Percentiles rank a stretch among this genome's conserved stretches.
These are phyloP conservation scores for Aspergillus viridinutans DNA, from an alignment of 2,329 filamentous ascomycete genomes.

Conservation along the genomic window DNA sequence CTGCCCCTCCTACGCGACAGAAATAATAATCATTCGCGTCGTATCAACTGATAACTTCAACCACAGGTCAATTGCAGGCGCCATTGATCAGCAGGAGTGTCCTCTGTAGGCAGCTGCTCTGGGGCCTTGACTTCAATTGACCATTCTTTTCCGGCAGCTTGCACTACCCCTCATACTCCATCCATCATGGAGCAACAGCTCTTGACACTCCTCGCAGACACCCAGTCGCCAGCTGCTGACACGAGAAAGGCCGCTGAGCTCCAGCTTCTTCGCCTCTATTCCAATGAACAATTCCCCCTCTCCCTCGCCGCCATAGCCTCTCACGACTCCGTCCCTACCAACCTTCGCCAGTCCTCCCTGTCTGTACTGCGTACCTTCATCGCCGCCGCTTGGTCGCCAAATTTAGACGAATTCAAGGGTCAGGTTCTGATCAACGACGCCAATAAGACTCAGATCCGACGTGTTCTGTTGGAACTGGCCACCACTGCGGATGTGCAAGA, in stretches of 20 bases:
- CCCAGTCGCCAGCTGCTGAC: conserved; percentile 70
- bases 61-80: neutral
- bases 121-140: neutral
- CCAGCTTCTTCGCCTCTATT: conserved; percentile 68
- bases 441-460: conserved; percentile 69
- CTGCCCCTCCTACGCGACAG: conserved; percentile 19
- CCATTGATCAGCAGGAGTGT: neutral
- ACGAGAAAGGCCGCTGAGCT: conserved; percentile 83
- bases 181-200: conserved; percentile 83
- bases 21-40: neutral
- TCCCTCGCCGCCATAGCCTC: conserved; percentile 77
- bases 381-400: conserved; percentile 74
- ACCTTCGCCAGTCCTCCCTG: conserved; percentile 78
- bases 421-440: conserved; percentile 66
- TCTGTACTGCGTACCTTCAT: conserved; percentile 79
- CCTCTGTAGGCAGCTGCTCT: neutral
- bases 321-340: conserved; percentile 66
- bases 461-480: conserved; percentile 70
- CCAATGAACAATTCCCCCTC: conserved; percentile 67
- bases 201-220: conserved; percentile 80
- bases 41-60: neutral
- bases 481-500: conserved; percentile 67
- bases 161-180: conserved; percentile 3
- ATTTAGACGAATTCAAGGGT: conserved; percentile 66
- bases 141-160: neutral